These are phyloP conservation scores for Wickerhamiella kurtzmanii DNA, from an alignment of 805 yeast genomes.

Conservation along the genomic window DNA sequence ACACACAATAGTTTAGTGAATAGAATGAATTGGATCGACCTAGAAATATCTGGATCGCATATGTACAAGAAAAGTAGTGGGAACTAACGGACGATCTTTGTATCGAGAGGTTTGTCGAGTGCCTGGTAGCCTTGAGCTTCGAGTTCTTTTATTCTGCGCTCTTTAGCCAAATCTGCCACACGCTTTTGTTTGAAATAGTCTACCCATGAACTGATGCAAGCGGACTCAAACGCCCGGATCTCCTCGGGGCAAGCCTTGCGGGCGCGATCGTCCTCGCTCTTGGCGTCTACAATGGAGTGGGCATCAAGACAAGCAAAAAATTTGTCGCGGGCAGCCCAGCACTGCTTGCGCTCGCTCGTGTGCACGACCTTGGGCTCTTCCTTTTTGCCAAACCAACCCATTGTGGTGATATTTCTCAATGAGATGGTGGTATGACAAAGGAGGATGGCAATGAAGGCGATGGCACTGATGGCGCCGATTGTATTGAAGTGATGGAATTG, in stretches of 20 bases:
- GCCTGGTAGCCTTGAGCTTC: constrained; percentile 44
- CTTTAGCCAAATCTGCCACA: constrained; percentile 58
- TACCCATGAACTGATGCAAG: constrained; percentile 81
- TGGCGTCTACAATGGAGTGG: constrained; percentile 54
- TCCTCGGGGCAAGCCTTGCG: constrained; percentile 43
- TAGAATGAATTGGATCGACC: neutral
- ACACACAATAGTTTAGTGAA: neutral
- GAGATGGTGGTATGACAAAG: constrained; percentile 16
- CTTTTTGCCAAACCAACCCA: constrained; percentile 38
- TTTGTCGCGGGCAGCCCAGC: constrained; percentile 83
- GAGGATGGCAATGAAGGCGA: too few species aligned
- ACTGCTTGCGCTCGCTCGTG: constrained; percentile 43
- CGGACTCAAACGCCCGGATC: constrained; percentile 47
- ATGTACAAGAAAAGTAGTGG: neutral
- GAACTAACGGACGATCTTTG: constrained; percentile 4
- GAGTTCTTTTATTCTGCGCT: constrained; percentile 52
- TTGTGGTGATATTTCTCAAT: constrained; percentile 13
- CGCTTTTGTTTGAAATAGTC: constrained; percentile 84
- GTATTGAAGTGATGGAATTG: too few species aligned
- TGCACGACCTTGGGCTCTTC: constrained; percentile 31
- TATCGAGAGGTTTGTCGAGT: constrained; percentile 14
- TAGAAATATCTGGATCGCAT: neutral
- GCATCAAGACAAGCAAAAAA: constrained; percentile 64
- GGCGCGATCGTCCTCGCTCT: constrained; percentile 33
- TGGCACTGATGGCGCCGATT: too few species aligned